Percentiles rank a stretch among this genome's conserved stretches.
phyloP scores from a whole-genome alignment of 352 stramenopile genomes.

The Globisporangium cylindrosporum region DNA sequence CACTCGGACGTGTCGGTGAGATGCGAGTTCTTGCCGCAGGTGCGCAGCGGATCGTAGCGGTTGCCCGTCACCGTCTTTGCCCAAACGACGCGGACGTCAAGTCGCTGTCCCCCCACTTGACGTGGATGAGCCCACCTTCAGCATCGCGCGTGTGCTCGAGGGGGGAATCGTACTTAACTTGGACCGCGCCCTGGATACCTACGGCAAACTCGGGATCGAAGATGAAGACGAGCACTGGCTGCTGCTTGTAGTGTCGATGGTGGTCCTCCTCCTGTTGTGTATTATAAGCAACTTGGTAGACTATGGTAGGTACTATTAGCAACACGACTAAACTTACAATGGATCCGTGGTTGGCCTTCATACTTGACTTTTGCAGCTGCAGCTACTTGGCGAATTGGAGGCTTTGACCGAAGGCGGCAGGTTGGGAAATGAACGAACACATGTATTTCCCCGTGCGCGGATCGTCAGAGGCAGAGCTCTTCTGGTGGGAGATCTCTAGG shows the following conservation, averaged over 20 bases:
- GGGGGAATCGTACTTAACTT: background rate
- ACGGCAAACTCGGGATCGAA: background rate
- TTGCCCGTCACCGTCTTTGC: conserved; percentile 35
- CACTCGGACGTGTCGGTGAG: conserved; percentile 38
- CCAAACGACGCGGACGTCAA: conserved; percentile 32
- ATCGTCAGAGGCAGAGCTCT: background rate
- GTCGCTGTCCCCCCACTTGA: conserved; percentile 34
- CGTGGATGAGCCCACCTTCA: conserved; percentile 28
- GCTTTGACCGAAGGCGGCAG: background rate
- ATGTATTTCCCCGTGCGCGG: background rate
- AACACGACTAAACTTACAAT: background rate
- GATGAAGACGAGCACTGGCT: background rate
- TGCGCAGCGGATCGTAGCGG: conserved; percentile 57
- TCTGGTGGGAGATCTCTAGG: background rate
- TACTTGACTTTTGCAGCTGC: background rate
- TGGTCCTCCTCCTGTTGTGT: background rate
- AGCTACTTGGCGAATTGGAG: too few relatives aligned
- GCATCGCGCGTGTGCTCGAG: background rate
- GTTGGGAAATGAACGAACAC: background rate
- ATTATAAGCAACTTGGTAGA: background rate
- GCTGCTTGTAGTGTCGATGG: background rate
- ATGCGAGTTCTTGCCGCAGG: conserved; percentile 54
- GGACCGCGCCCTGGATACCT: background rate
- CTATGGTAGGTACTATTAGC: background rate
- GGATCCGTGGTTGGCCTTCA: background rate